Base-by-base conservation (phyloP, 2,329 filamentous ascomycete genomes). In the Penicillium capsulatum region DNA sequence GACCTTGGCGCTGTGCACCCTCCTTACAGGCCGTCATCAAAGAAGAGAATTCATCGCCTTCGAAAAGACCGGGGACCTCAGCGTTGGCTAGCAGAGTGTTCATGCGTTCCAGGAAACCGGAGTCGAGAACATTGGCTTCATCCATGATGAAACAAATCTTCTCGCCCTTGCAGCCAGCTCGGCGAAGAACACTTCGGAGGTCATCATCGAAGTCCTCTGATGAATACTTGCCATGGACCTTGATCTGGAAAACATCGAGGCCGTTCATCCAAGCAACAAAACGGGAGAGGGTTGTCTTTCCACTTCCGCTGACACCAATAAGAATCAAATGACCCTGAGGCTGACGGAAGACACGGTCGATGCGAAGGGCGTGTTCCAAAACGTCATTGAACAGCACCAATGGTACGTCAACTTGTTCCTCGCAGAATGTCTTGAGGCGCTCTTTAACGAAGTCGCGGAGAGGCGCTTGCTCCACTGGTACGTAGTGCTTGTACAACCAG, bases 111-210 rank as follows among this genome's bases (percentile, higher is more conserved):
- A 99, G 69, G 81, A 99, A 99, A 38, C 92, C 92, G 30, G 92
- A 98, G 66, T 99, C 92, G 17, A 99, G 77, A 24, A 99, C 92
- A 58, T 99, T 99, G 7, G 91, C 85, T 70, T 99, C 92, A 63
- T 99, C 92, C 90, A 99, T 97, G 72, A 99, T 96, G 74, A 99
- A 99, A 70, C 94, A 98, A 34, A 99, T 94, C 74, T 97, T 97
- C 65, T 99, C 92, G 24, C 92, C 92, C 73, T 96, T 96, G 73
- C 91, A 97, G 48, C 92, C 92, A 55, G 88, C 94, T 41, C 92
- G 81, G 31, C 92, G 84, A 28, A 99, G 79, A 7, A 99, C 92
- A 60, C 90, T 91, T 50, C 94, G 81, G 24, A 99, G 73, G 65
- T 99, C 92, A 42, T 99, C 94, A 60, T 99, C 92, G 60, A 99